Base-by-base conservation (phyloP, 345 rosid species). In the Nasturtium officinale region DNA sequence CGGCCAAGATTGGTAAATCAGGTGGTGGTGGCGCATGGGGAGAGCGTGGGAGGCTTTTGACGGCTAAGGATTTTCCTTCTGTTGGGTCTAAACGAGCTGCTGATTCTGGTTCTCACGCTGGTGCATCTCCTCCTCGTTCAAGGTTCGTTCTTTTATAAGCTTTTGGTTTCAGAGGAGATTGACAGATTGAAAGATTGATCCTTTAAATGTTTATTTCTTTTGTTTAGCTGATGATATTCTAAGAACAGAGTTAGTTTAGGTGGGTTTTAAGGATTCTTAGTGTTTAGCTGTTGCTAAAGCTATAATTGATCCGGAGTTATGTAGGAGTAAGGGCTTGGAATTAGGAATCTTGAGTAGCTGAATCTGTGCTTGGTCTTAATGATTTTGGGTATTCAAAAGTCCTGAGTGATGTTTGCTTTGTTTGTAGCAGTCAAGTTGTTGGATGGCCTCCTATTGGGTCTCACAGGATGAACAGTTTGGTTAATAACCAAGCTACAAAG, bases 371-470 rank as follows among this genome's bases (percentile, higher is more conserved):
- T 72, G 23, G 1, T 71, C 15, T 60, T 35, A 50, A 37, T 47
- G 37, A 40, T 17, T 62, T 53, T 42, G 61, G 56, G 23, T 53
- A 30, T 42, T 12, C 16, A 28, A 17, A 48, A 66, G 53, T 17
- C 11, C 17, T 67, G 37, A 59, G 5, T 57, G 33, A 46, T 61
- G 51, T 20, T 61, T 64, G 29, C 48, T 48, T 71, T 71, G 75
- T 32, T 65, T 67, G 51, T 52, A 86, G 79, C 90, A 87, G 95
- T 78, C 96, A 87, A 74, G 90, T 88, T 66, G 98, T 90, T 70
- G 98, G 96, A 64, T 92, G 98, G 98, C 98, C 98, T 2, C 98
- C 98, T 4, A 73, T 92, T 50, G 80, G 98, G 71, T 76, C 90
- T 45, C 83, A 85, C 29, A 83, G 98, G 84, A 85, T 90, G 92